Base-by-base conservation (phyloP, 2,329 filamentous ascomycete genomes). In the Claviceps fusiformis region DNA sequence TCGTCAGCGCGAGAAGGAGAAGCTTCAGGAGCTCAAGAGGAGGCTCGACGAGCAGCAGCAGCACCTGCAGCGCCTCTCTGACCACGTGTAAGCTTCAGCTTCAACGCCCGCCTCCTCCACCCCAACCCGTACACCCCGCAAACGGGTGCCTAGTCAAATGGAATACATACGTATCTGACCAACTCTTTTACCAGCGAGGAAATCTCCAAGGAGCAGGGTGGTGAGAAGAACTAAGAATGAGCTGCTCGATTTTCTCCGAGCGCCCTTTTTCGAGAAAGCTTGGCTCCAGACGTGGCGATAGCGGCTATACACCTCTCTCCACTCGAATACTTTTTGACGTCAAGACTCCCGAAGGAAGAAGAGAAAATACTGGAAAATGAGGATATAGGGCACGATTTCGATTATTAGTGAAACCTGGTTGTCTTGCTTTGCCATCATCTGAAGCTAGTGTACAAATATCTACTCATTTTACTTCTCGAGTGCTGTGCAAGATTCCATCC, bases 1-100 rank as follows among this genome's bases (percentile, higher is more conserved):
- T 74, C 82, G 83, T 66, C 77, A 87, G 75, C 87, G 90, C 68
- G 93, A 97, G 81, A 82, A 83, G 75, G 84, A 91, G 76, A 96
- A 95, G 89, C 85, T 96, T 59, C 64, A 80, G 53, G 81, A 81
- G 68, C 83, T 95, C 64, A 85, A 81, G 73, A 77, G 80, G 75
- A 83, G 82, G 76, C 80, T 96, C 61, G 66, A 72, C 59, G 83
- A 88, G 71, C 89, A 95, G 76, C 82, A 88, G 71, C 74, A 83
- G 62, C 89, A 95, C 75, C 82, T 96, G 61, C 78, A 92, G 68
- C 85, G 91, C 70, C 82, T 96, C 59, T 84, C 89, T 65, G 80
- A 86, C 67, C 87, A 95, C 79, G 90, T 95, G 89, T 58, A 13
- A 56, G 56, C 93, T 24, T n/a, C 8, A 5, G 24, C 10, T n/a